phyloP scores from a whole-genome alignment of 2,329 filamentous ascomycete genomes.

The Shiraia sp. region DNA sequence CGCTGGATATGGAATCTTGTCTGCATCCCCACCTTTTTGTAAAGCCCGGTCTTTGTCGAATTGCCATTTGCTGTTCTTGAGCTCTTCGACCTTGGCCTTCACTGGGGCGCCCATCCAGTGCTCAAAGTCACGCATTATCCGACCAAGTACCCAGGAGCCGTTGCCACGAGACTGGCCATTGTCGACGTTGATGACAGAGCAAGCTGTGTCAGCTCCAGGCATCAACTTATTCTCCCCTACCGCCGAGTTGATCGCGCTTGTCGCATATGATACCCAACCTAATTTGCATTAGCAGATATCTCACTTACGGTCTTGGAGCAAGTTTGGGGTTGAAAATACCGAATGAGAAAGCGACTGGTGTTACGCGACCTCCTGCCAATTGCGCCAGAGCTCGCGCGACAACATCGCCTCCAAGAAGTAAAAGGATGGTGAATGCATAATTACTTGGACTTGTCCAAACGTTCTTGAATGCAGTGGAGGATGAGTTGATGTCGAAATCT shows the following conservation, averaged over 20 bases:
- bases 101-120: conserved; percentile 11
- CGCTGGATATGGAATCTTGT: background rate
- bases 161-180: conserved; percentile 14
- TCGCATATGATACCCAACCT: conserved; percentile 22
- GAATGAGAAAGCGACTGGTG: conserved; percentile 27
- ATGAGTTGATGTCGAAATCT: conserved; percentile 9
- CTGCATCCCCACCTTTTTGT: background rate
- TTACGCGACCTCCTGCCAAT: conserved; percentile 14
- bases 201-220: conserved; percentile 13
- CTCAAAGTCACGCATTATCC: conserved; percentile 21
- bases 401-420: conserved; percentile 16
- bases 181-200: conserved; percentile 13
- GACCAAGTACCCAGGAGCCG: conserved; percentile 16
- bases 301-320: too few species aligned
- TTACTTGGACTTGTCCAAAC: conserved; percentile 5
- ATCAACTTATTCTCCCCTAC: conserved; percentile 20
- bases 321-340: conserved; percentile 7
- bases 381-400: conserved; percentile 20
- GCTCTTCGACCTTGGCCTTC: conserved; percentile 1
- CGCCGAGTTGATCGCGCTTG: conserved; percentile 10
- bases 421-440: conserved; percentile 13
- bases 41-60: conserved; percentile 1
- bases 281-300: background rate
- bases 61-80: conserved; percentile 7
- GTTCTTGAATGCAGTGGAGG: conserved; percentile 6